Evolutionary conservation across 164 flowering plant genomes (phyloP), one percentile per base, ranked within the genome.

Genomic region (Litsea cubeba): DNA sequence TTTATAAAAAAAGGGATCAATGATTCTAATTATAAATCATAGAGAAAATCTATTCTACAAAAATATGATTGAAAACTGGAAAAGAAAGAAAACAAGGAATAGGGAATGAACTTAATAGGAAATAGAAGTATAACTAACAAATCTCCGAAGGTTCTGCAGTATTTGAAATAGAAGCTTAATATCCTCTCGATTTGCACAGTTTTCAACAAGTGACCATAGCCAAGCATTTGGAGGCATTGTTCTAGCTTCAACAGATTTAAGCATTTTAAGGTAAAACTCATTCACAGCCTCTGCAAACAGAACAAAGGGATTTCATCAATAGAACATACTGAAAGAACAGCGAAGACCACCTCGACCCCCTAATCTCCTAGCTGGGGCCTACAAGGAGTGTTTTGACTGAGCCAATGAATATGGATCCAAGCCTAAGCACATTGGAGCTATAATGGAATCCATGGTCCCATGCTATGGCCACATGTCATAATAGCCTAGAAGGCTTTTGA

Each of bases 151-250:
- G 22, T 79, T 79, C 80, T 85, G 79, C 85, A 95, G 79, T 50
- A 87, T 80, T 62, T 85, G 81, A 75, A 95, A 95, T 7, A 95
- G 78, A 78, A 94, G 94, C 74, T 79, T 79, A 77, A 92, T 83
- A 75, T 95, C 99, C 54, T 90, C 94, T 1, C 30, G 75, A 68
- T 76, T 89, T 25, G 83, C 76, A 80, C 98, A 91, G 23, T 87
- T 91, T 64, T 77, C 86, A 74, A 92, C 78, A 58, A 95, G 75
- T 12, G 91, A 84, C 96, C 98, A 89, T 79, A 87, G 70, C 91
- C 87, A 89, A 50, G 88, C 90, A 85, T 95, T 93, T 50, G 97
- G 98, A 50, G 98, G 89, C 83, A 87, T 87, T 12, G 92, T 84
- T 77, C 83, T 71, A 46, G 82, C 81, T 62, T 83, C 88, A 5